phyloP scores from a whole-genome alignment of 208 protist genomes.

The Leishmania lainsoni region DNA sequence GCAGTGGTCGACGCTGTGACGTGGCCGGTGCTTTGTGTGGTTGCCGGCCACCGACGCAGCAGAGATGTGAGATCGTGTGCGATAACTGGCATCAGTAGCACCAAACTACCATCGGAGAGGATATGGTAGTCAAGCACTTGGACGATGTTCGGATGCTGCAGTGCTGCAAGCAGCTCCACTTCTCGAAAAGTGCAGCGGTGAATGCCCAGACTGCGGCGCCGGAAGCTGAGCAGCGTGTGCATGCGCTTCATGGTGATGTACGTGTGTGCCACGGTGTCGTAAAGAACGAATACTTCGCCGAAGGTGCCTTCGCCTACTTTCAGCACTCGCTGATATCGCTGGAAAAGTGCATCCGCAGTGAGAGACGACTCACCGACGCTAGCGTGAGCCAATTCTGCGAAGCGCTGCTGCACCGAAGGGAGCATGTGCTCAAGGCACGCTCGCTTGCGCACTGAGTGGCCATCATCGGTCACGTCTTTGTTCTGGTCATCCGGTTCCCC shows the following conservation, averaged over 20 bases:
- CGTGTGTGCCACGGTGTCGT: conserved; percentile 61
- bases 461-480: conserved; percentile 7
- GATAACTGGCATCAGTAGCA: conserved; percentile 79
- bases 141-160: conserved; percentile 77
- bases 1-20: conserved; percentile 6
- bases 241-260: conserved; percentile 90
- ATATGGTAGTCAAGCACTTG: conserved; percentile 73
- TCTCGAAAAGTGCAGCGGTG: conserved; percentile 82
- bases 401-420: conserved; percentile 21
- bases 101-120: conserved; percentile 59
- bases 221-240: conserved; percentile 59
- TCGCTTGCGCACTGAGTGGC: conserved; percentile 16
- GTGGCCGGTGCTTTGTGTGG: conserved; percentile 8
- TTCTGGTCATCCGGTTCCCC: background rate
- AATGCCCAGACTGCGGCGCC: conserved; percentile 50
- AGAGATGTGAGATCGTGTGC: conserved; percentile 75
- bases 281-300: conserved; percentile 86
- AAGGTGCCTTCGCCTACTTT: conserved; percentile 90
- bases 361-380: conserved; percentile 2
- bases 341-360: conserved; percentile 31
- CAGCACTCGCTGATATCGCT: conserved; percentile 63
- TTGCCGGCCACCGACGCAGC: conserved; percentile 53
- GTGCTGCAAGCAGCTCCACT: conserved; percentile 67
- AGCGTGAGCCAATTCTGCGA: conserved; percentile 11
- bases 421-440: conserved; percentile 25